Conservation (phyloP, 805 yeast species). For the Zygoascus tannicola region DNA sequence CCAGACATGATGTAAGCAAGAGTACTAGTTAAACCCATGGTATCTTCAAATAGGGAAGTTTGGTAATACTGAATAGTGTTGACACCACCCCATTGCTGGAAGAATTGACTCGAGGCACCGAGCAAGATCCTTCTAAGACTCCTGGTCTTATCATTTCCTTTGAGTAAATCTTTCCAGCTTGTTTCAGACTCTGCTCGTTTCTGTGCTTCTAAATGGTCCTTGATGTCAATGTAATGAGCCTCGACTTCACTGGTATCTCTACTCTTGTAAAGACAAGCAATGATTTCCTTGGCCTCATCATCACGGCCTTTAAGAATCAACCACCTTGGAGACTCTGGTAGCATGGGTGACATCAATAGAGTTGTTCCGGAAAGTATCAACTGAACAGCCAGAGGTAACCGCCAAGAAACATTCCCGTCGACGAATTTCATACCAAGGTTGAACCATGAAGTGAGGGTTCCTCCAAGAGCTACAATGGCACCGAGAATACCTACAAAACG, state of each 20-base stretch:
- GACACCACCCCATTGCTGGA: conserved; percentile 54
- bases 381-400: conserved; percentile 19
- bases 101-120: conserved; percentile 32
- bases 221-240: conserved; percentile 10
- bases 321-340: conserved; percentile 84
- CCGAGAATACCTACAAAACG: conserved; percentile 27
- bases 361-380: conserved; percentile 36
- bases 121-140: conserved; percentile 42
- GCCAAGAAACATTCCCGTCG: conserved; percentile 25
- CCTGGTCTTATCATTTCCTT: conserved; percentile 22
- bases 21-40: conserved; percentile 38
- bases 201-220: too few species aligned
- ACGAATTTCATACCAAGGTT: conserved; percentile 15
- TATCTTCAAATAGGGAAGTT: conserved; percentile 61
- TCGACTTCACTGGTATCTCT: conserved; percentile 16
- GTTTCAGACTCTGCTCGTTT: too few species aligned
- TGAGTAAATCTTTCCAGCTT: too few species aligned
- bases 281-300: conserved; percentile 42
- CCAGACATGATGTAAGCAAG: conserved; percentile 19
- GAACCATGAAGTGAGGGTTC: conserved; percentile 26
- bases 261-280: conserved; percentile 12
- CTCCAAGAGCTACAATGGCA: conserved; percentile 23
- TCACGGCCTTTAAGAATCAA: conserved; percentile 59
- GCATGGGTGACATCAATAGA: conserved; percentile 42
- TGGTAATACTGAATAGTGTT: conserved; percentile 50